Percentiles rank a stretch among this genome's conserved stretches.
phyloP scores from a whole-genome alignment of 768 basidiomycete genomes.

The Tephrocybe sp. region DNA sequence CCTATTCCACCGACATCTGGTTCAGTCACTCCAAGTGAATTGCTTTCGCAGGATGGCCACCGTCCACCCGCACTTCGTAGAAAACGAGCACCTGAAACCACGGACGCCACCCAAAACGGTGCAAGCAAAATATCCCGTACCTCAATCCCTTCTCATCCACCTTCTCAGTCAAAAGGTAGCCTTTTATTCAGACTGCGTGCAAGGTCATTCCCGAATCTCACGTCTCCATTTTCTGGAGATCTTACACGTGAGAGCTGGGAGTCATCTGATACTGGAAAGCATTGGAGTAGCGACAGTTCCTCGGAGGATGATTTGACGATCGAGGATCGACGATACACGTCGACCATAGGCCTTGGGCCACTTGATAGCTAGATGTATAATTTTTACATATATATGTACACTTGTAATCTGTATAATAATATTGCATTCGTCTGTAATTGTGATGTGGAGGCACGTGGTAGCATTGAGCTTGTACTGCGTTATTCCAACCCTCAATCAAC shows the following conservation, averaged over 20 bases:
- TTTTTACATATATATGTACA: neutral
- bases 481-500: neutral
- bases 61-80: constrained; percentile 41
- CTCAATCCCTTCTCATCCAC: constrained; percentile 2
- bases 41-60: constrained; percentile 33
- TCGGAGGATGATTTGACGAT: constrained; percentile 40
- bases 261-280: constrained; percentile 28
- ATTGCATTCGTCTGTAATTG: too few relatives aligned
- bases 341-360: constrained; percentile 1
- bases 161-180: constrained; percentile 21
- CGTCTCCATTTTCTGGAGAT: constrained; percentile 31
- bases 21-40: constrained; percentile 29
- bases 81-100: constrained; percentile 44
- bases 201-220: constrained; percentile 43
- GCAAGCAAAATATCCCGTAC: neutral
- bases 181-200: constrained; percentile 43
- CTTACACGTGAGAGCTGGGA: constrained; percentile 19
- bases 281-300: constrained; percentile 63
- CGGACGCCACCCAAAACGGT: constrained; percentile 4
- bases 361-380: constrained; percentile 8
- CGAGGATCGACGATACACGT: constrained; percentile 16
- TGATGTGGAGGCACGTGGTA: too few relatives aligned
- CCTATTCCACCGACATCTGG: constrained; percentile 32
- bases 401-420: neutral
- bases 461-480: too few relatives aligned